Percentiles rank a stretch among this genome's conserved stretches.
Conservation (phyloP, 1,284 basidiomycete genomes). For the Ceratobasidium sp. region DNA sequence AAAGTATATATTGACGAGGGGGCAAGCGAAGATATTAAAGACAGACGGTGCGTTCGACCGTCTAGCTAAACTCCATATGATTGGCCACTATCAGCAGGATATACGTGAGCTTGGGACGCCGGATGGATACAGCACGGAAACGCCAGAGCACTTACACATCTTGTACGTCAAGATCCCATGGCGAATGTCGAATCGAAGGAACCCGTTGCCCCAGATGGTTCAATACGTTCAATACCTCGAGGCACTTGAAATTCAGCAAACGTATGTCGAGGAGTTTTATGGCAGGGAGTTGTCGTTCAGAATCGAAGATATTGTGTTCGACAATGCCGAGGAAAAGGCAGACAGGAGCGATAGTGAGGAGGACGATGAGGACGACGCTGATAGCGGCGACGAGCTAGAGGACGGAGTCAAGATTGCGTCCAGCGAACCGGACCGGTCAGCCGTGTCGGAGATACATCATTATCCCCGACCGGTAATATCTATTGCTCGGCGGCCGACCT, state of each 20-base stretch:
- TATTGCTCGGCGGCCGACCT: slow-evolving; percentile 13
- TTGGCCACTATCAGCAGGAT: neutral
- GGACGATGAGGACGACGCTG: neutral
- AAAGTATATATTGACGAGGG: no score
- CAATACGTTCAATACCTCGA: slow-evolving; percentile 20
- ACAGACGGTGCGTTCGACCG: neutral
- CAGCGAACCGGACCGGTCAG: no score
- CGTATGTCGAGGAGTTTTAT: neutral
- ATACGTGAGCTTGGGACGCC: slow-evolving; percentile 28
- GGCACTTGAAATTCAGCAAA: slow-evolving; percentile 5
- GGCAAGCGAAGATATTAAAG: no score
- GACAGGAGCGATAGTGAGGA: neutral
- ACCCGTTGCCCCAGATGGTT: slow-evolving; percentile 17
- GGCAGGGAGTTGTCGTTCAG: neutral
- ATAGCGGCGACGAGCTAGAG: no score
- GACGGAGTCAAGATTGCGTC: no score
- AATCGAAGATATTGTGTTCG: no score
- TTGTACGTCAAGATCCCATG: neutral
- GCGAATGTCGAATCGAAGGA: neutral
- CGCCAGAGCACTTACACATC: slow-evolving; percentile 30
- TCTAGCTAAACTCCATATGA: slow-evolving; percentile 24
- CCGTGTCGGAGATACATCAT: neutral
- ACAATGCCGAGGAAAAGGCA: no score
- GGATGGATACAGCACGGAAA: slow-evolving; percentile 28
- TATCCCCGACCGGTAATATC: slow-evolving; percentile 8